Evolutionary conservation across 352 stramenopile species (phyloP), one percentile per base, ranked within the genome.

Genomic region (Phytophthora foliorum): DNA sequence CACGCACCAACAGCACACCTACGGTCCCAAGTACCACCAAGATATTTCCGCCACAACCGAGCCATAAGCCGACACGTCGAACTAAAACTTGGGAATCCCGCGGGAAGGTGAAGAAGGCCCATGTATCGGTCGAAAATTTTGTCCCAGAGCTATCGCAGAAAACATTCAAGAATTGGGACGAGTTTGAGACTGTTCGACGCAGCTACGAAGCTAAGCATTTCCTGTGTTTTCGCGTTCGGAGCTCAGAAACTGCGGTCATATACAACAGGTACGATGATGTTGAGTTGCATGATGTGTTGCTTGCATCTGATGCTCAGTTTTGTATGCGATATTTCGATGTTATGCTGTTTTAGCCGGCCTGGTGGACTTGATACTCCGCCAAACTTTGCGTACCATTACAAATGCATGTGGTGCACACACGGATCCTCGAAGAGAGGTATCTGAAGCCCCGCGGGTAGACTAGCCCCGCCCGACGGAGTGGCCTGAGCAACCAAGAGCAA

Each of bases 321-420:
- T n/a, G n/a, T n/a, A n/a, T n/a, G n/a, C n/a, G 5, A 41, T 44
- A 13, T n/a, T 16, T 56, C 17, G 4, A 27, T 7, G 22, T 56
- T 56, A 16, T 56, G 49, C 41, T 56, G 49, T 32, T 42, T 44
- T 44, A 56, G 31, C 3, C 49, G 31, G 4, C 11, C 29, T 16
- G n/a, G 31, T 14, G 27, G 17, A 42, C 31, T 36, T 36, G 10
- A 27, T 11, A 27, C 31, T 29, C 49, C 4, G 27, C 16, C 7
- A 29, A n/a, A 11, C 4, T n/a, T 56, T 7, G 19, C 14, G 49
- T 41, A 42, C 11, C 41, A 32, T 25, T 56, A 21, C 17, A 56
- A 56, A 10, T 16, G 49, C 14, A 41, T 56, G 29, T 44, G 49
- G 49, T 44, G 49, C n/a, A 56, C 49, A 7, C 31, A 56, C 24